These are phyloP conservation scores for Vigna unguiculata DNA, from an alignment of 306 rosid genomes.

Conservation along the genomic window DNA sequence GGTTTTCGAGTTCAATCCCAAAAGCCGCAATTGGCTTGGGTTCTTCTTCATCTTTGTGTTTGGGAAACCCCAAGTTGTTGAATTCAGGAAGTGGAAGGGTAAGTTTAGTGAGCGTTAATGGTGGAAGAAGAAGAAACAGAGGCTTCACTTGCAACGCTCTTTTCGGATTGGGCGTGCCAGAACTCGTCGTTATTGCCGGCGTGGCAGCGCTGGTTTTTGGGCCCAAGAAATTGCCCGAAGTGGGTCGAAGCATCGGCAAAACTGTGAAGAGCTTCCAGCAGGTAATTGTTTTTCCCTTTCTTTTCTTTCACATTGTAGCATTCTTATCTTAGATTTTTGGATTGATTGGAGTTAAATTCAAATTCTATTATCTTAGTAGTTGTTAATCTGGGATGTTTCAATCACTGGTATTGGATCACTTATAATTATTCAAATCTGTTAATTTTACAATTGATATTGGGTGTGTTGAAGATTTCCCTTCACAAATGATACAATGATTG, in stretches of 20 bases:
- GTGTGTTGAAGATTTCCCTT: no score
- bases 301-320: no score
- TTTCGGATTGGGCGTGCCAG: slow-evolving; percentile 95
- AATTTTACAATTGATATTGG: no score
- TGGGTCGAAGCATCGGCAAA: slow-evolving; percentile 95
- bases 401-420: no score
- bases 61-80: neutral
- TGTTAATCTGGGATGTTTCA: no score
- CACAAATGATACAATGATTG: no score
- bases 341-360: no score
- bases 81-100: neutral
- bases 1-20: slow-evolving; percentile 8
- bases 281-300: slow-evolving; percentile 44
- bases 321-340: no score
- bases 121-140: slow-evolving; percentile 38
- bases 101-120: neutral
- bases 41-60: neutral
- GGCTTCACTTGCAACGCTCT: slow-evolving; percentile 78
- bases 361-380: no score
- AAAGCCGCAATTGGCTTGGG: neutral
- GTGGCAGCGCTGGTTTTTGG: slow-evolving; percentile 95
- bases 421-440: no score
- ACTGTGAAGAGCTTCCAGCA: slow-evolving; percentile 97
- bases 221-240: slow-evolving; percentile 93
- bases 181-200: slow-evolving; percentile 87